phyloP scores from a whole-genome alignment of 169 alveolate genomes.

The Plasmodium ovale region DNA sequence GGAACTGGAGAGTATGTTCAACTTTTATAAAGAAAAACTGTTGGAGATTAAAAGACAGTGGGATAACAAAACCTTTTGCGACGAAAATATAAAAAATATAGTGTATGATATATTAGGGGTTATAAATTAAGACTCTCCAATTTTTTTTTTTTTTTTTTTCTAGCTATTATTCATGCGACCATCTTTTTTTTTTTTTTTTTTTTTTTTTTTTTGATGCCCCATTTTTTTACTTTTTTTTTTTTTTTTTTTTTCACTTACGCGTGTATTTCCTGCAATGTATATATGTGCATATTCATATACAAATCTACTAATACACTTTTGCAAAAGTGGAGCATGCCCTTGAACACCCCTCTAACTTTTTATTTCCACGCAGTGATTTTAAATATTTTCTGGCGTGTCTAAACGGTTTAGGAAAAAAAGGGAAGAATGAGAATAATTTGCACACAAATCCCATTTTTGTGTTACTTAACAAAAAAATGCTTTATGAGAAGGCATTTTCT shows the following conservation, averaged over 20 bases:
- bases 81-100: conserved; percentile 67
- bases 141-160: not conserved
- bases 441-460: not conserved
- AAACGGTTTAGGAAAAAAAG: not conserved
- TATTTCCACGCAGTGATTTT: not conserved
- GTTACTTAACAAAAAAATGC: not conserved
- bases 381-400: not conserved
- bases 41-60: conserved; percentile 63
- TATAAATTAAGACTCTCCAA: conserved; percentile 13
- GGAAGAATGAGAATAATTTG: not conserved
- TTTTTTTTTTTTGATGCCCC: not conserved
- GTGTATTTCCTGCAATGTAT: not conserved
- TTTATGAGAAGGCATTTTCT: too few relatives aligned
- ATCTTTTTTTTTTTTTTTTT: not conserved
- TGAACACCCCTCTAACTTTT: not conserved
- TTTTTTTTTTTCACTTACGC: not conserved
- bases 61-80: conserved; percentile 52
- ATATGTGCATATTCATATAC: not conserved
- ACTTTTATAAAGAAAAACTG: conserved; percentile 61
- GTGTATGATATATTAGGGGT: conserved; percentile 67
- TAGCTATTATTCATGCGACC: not conserved
- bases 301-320: too few relatives aligned
- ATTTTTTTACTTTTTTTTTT: not conserved
- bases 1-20: conserved; percentile 30
- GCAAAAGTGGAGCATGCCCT: too few relatives aligned